These are phyloP conservation scores for Alternaria ventricosa DNA, from an alignment of 2,329 filamentous ascomycete species.

Conservation along the genomic window DNA sequence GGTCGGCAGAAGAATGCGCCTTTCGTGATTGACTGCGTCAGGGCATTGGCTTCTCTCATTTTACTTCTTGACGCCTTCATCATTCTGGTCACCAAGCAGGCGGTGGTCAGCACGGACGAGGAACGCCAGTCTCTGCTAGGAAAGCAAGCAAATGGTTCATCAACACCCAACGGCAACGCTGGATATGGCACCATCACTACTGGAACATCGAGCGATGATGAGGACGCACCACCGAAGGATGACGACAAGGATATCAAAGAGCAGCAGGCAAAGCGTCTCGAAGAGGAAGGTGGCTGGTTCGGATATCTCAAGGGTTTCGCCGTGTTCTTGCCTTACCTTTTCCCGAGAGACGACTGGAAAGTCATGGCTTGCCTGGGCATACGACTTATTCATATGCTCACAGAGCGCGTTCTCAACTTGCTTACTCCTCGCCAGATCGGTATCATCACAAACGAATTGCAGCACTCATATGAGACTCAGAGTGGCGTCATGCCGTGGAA, in stretches of 20 bases:
- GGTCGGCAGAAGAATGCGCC: slow-evolving; percentile 27
- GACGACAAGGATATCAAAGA: slow-evolving; percentile 61
- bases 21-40: slow-evolving; percentile 30
- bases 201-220: slow-evolving; percentile 21
- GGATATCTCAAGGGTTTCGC: slow-evolving; percentile 76
- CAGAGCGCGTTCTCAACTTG: slow-evolving; percentile 74
- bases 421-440: slow-evolving; percentile 83
- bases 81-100: slow-evolving; percentile 35
- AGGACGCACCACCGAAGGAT: slow-evolving; percentile 61
- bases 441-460: slow-evolving; percentile 75
- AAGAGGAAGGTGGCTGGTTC: slow-evolving; percentile 77
- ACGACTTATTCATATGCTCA: slow-evolving; percentile 72
- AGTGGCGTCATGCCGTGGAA: slow-evolving; percentile 57
- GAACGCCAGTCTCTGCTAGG: slow-evolving; percentile 66
- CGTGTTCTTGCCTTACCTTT: slow-evolving; percentile 79
- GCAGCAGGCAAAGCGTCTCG: slow-evolving; percentile 66
- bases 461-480: slow-evolving; percentile 44
- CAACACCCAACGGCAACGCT: slow-evolving; percentile 47
- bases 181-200: slow-evolving; percentile 44
- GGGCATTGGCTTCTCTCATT: slow-evolving; percentile 30
- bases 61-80: slow-evolving; percentile 37
- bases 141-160: slow-evolving; percentile 47
- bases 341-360: slow-evolving; percentile 70
- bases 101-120: slow-evolving; percentile 55
- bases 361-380: slow-evolving; percentile 73